Conservation (phyloP, 2,329 filamentous ascomycete genomes). For the Trichoderma pleuroti region DNA sequence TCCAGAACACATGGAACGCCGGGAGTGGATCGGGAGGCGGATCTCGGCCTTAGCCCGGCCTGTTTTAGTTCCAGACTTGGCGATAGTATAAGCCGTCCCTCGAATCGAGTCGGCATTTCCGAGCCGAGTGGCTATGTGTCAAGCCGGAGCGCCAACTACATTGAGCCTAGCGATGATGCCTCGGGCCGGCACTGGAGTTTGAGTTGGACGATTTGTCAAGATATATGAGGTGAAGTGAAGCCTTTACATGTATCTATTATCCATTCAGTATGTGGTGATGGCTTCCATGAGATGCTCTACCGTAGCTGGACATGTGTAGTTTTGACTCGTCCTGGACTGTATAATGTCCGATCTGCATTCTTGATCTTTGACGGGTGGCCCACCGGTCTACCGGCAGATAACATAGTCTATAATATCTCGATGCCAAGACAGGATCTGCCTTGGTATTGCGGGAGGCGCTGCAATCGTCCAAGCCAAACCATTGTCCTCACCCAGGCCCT, state of each 20-base stretch:
- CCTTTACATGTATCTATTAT: background rate
- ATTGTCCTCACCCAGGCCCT: background rate
- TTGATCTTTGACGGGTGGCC: background rate
- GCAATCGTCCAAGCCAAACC: background rate
- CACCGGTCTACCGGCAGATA: background rate
- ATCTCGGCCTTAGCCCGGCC: conserved; percentile 2
- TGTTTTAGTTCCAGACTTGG: conserved; percentile 1
- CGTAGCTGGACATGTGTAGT: background rate
- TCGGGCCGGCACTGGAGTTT: background rate
- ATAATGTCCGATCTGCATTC: background rate
- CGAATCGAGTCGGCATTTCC: background rate
- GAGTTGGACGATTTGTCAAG: background rate
- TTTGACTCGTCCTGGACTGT: background rate
- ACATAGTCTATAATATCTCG: background rate
- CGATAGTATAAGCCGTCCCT: background rate
- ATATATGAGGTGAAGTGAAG: background rate
- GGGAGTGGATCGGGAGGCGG: conserved; percentile 4
- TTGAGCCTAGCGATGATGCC: background rate
- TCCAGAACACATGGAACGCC: background rate
- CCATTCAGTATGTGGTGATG: background rate
- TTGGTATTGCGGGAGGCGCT: background rate
- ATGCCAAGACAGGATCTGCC: background rate
- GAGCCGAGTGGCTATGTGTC: background rate
- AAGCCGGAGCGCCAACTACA: background rate
- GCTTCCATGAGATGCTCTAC: background rate